Base-by-base conservation (phyloP, 441 rosid species). In the Eutrema salsugineum region DNA sequence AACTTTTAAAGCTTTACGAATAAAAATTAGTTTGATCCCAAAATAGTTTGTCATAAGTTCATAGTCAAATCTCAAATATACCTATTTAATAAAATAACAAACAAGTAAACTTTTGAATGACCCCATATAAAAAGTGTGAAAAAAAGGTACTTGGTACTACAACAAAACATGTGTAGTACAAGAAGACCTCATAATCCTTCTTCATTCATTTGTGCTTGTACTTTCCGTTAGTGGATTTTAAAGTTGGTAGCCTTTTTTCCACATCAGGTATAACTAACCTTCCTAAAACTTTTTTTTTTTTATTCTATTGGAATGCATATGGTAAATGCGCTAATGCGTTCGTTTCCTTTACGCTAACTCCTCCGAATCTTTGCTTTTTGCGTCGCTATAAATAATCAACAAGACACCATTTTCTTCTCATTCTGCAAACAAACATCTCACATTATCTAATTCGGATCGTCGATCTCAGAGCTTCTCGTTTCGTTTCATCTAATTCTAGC, bases 311-410 rank as follows among this genome's bases (percentile, higher is more conserved):
- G 72, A 66, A 62, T 72, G 36, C 15, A 39, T 73, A 66, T 63
- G 38, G 36, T 32, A 1, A 50, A n/a, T 53, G 59, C 58, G 53
- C 39, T 60, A 14, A 59, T 36, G 44, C 35, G 11, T 59, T 68
- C 79, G 79, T 75, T 75, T 75, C 65, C 79, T 75, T 75, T 68
- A 75, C 79, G 79, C 79, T 54, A 75, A 68, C 79, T 75, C 9
- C 38, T 75, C 28, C 51, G 69, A 75, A 68, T 68, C 65, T 75
- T 19, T 62, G 63, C 70, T 62, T 62, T 66, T 75, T 53, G 38
- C n/a, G 5, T 75, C 62, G 17, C 75, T 75, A 75, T 75, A 75
- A 35, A 75, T 61, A 10, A 4, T n/a, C 69, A 35, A 12, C 1
- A 68, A 54, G 15, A 60, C 65, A 5, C 35, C 79, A 33, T 69